Percentiles rank a stretch among this genome's conserved stretches.
phyloP scores from a whole-genome alignment of 495 filamentous ascomycete species.

The Pyronema omphalodes region DNA sequence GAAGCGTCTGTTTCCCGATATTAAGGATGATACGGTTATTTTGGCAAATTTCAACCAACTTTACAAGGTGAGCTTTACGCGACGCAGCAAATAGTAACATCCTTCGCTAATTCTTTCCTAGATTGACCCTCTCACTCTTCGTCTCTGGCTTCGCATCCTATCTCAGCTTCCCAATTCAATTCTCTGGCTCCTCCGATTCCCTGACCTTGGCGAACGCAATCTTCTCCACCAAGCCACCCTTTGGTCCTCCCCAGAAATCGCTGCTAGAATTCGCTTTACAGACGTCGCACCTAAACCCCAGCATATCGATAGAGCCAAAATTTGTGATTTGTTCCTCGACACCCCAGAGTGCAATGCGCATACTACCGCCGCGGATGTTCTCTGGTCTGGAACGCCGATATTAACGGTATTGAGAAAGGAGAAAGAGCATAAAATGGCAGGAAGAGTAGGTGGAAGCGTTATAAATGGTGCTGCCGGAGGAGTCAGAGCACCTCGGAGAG shows the following conservation, averaged over 20 bases:
- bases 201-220: constrained; percentile 77
- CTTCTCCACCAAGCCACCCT: constrained; percentile 56
- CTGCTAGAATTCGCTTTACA: constrained; percentile 85
- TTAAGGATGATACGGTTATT: constrained; percentile 74
- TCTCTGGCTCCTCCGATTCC: constrained; percentile 92
- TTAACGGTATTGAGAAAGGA: constrained; percentile 60
- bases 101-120: constrained; percentile 24
- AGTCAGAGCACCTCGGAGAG: constrained; percentile 11
- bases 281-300: constrained; percentile 90
- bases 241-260: constrained; percentile 77
- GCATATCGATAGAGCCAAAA: constrained; percentile 79
- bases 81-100: background rate
- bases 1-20: constrained; percentile 74
- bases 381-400: constrained; percentile 90
- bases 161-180: constrained; percentile 71
- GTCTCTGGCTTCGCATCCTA: constrained; percentile 89
- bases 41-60: constrained; percentile 98
- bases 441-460: constrained; percentile 45
- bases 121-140: constrained; percentile 96
- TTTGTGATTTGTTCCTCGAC: constrained; percentile 89
- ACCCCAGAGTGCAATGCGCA: constrained; percentile 97
- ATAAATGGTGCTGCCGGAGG: constrained; percentile 44
- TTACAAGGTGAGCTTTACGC: constrained; percentile 59
- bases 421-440: constrained; percentile 87
- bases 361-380: constrained; percentile 87